Conservation (phyloP, 1,284 basidiomycete species). For the Meira nashicola region DNA sequence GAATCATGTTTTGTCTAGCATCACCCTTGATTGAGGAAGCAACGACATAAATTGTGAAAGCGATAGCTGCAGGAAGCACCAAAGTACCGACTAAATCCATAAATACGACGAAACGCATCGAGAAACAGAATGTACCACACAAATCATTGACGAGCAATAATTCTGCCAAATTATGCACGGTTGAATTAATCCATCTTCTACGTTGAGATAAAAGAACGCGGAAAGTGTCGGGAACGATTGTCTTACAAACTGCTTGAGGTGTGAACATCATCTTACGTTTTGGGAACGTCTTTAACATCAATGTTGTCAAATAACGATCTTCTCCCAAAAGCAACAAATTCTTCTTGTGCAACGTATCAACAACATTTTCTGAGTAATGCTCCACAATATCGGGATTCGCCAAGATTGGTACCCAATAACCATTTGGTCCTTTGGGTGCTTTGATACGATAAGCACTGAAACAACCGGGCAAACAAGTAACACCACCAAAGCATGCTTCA, state of each 20-base stretch:
- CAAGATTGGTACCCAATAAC: slow-evolving; percentile 56
- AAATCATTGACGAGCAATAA: slow-evolving; percentile 56
- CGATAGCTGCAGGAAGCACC: slow-evolving; percentile 56
- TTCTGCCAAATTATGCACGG: slow-evolving; percentile 57
- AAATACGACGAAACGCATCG: slow-evolving; percentile 55
- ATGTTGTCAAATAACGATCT: slow-evolving; percentile 56
- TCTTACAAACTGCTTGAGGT: slow-evolving; percentile 56
- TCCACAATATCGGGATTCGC: slow-evolving; percentile 56
- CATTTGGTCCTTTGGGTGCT: slow-evolving; percentile 56
- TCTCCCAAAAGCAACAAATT: slow-evolving; percentile 56
- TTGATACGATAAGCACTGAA: slow-evolving; percentile 57
- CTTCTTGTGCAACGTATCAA: slow-evolving; percentile 57
- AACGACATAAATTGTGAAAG: slow-evolving; percentile 55
- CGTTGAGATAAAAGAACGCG: slow-evolving; percentile 56
- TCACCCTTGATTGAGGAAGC: slow-evolving; percentile 43
- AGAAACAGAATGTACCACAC: slow-evolving; percentile 57
- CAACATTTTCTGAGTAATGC: slow-evolving; percentile 58
- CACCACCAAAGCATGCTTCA: slow-evolving; percentile 56
- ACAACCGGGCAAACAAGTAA: slow-evolving; percentile 56
- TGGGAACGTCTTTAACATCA: slow-evolving; percentile 57
- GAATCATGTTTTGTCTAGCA: slow-evolving; percentile 24
- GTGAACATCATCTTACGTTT: slow-evolving; percentile 57
- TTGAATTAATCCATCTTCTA: slow-evolving; percentile 58
- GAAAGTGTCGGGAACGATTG: slow-evolving; percentile 57
- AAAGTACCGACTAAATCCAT: slow-evolving; percentile 57